Evolutionary conservation across 352 stramenopile genomes (phyloP).

Genomic region (Phytophthora tubulina): DNA sequence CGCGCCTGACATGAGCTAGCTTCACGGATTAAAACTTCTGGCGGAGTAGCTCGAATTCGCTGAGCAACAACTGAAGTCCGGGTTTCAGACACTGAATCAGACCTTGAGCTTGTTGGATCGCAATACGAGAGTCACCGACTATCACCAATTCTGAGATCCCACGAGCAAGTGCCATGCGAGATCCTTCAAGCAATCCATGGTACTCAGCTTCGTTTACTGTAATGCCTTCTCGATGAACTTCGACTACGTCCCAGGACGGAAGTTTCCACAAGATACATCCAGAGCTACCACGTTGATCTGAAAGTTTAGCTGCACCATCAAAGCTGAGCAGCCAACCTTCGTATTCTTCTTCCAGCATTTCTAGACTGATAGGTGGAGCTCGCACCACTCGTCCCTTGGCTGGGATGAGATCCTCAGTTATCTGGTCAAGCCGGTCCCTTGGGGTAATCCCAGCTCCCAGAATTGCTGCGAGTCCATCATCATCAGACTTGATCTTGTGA

Average conservation of each 20-base stretch:
- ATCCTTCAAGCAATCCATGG: constrained; percentile 1
- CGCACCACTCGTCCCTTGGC: not conserved
- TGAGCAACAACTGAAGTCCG: not conserved
- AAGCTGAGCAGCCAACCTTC: constrained; percentile 12
- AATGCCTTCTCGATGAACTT: not conserved
- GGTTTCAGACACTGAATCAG: constrained; percentile 13
- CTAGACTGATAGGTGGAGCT: constrained; percentile 8
- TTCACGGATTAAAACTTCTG: not conserved
- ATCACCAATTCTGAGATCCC: not conserved
- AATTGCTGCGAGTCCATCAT: constrained; percentile 13
- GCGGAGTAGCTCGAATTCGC: not conserved
- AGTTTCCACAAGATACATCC: constrained; percentile 5
- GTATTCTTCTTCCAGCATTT: constrained; percentile 9
- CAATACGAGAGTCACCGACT: constrained; percentile 6
- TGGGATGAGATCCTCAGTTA: constrained; percentile 9
- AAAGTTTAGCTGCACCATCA: constrained; percentile 12
- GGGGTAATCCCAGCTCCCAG: constrained; percentile 12
- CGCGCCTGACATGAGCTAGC: constrained; percentile 3
- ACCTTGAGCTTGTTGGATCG: constrained; percentile 13
- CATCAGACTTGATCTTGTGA: constrained; percentile 4
- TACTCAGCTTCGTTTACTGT: constrained; percentile 12
- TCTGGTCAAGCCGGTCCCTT: not conserved
- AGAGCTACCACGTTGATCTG: not conserved
- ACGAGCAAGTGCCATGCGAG: not conserved
- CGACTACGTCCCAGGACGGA: not conserved